Base-by-base conservation (phyloP, 805 yeast species). In the Dipodascus albidus region DNA sequence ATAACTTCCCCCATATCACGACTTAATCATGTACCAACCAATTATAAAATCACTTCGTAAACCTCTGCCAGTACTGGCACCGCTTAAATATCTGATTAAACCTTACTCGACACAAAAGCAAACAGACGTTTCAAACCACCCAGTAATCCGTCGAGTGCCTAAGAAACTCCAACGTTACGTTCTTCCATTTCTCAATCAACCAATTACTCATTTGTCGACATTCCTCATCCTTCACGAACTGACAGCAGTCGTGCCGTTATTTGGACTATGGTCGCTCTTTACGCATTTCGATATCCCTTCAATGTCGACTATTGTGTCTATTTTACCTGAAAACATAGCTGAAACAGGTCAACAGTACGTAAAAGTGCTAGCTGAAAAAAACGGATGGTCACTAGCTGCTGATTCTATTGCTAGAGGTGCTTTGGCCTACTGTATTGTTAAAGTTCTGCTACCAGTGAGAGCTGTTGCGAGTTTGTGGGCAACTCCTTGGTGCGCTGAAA, bases 221-320 rank as follows among this genome's bases (percentile, higher is more conserved):
- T 86, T 86, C 60, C 58, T 85, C 3, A 63, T 85, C 2, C 70
- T 86, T 14, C 95, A 86, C 62, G 95, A 86, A 62, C 57, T 86
- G 47, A 75, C 90, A 0, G 95, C 95, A 1, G 73, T 86, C 2
- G 75, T 77, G 24, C 95, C 95, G 1, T 70, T 86, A 50, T 69
- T 84, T 42, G 81, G 81, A 0, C 59, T 85, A 1, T 84, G 91
- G 89, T 84, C 79, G 60, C 57, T 73, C 0, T 74, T 86, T 57
- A 85, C 84, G 66, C 73, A 77, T 55, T 71, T 75, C 44, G 78
- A 78, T 52, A 67, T 74, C 50, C 44, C 44, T 38, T 38, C 44
- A n/a, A 38, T 38, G 44, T 14, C 44, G 3, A 38, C 44, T 4
- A 64, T 78, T 8, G 83, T 85, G 1, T 59, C 76, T 6, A 82